Evolutionary conservation across 2,329 filamentous ascomycete genomes (phyloP), one percentile per base, ranked within the genome.

Genomic region (Teratosphaeria destructans): DNA sequence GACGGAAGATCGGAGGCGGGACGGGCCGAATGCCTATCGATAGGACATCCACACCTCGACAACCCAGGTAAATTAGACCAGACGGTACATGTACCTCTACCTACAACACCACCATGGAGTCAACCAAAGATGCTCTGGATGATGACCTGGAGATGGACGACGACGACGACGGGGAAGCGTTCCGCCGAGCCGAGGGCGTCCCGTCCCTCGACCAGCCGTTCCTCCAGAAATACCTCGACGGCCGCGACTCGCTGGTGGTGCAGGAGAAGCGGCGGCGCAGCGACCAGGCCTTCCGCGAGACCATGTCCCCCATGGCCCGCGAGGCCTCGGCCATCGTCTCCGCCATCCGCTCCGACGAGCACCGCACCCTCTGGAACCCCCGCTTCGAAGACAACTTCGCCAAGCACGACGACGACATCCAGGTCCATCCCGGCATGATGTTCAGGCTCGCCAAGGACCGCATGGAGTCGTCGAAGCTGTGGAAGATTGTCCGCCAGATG

Each of bases 341-440:
- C 6, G 82, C 84, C 62, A 94, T 96, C 69, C 85, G 91, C 52
- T 82, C 84, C 57, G 83, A 89, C 67, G 93, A 97, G 76, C 83
- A 86, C 68, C 78, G 81, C 57, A 86, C 84, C 2, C 77, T 93
- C 61, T 96, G 91, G 92, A 90, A 86, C 10, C 79, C 82, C 35
- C 81, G 84, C 54, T 83, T 88, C 56, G 88, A 93, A 67, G 85
- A 92, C 68, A 80, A 80, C 53, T 77, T 90, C 3, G 85, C 86
- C 3, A 81, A 82, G 77, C 76, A 29, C 79, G 84, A 66, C 79
- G 84, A 66, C 81, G 84, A 23, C n/a, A 14, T 61, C 62, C 83
- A 85, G 65, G 77, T 93, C 56, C 90, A 88, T 70, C 90, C 90
- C 0, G 92, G 92, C 11, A 95, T 96, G 87, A 94, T 95, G 88